Conservation (phyloP, 345 rosid species). For the Capsella bursapastoris region DNA sequence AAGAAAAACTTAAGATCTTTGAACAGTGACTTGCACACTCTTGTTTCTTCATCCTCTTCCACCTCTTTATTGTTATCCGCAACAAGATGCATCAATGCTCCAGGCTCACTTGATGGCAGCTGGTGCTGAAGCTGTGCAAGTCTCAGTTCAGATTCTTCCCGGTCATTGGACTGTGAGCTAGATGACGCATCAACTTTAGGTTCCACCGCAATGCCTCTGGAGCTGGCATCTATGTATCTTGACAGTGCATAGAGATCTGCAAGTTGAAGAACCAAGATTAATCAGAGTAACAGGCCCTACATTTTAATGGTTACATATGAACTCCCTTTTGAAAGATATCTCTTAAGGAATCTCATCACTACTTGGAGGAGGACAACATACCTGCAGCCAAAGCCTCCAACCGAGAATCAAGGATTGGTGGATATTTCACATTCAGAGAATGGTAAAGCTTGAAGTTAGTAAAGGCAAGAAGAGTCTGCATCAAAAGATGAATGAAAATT, state of each 20-base stretch:
- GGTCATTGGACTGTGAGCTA: conserved; percentile 49
- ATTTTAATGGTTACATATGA: neutral
- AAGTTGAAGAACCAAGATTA: conserved; percentile 21
- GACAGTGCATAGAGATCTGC: conserved; percentile 93
- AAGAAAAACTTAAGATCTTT: conserved; percentile 77
- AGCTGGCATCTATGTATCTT: conserved; percentile 71
- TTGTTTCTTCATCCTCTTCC: conserved; percentile 94
- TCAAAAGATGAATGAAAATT: conserved; percentile 23
- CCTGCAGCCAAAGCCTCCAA: conserved; percentile 96
- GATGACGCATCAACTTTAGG: conserved; percentile 52
- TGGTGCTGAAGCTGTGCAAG: conserved; percentile 97
- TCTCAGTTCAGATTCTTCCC: conserved; percentile 76
- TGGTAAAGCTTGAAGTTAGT: conserved; percentile 82
- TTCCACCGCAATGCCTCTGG: conserved; percentile 50
- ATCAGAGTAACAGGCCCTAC: conserved; percentile 1
- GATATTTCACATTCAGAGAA: conserved; percentile 79
- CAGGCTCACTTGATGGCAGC: conserved; percentile 91
- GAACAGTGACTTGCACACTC: conserved; percentile 73
- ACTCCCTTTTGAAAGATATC: neutral
- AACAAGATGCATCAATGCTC: conserved; percentile 90
- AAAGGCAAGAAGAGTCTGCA: conserved; percentile 92
- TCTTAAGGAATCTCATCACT: neutral
- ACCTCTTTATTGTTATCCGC: conserved; percentile 61
- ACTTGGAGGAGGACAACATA: conserved; percentile 37
- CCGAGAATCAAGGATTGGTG: conserved; percentile 86